Percentiles rank a stretch among this genome's conserved stretches.
Evolutionary conservation across 2,329 filamentous ascomycete species (phyloP).

Genomic region (Lachnellula subtilissima): DNA sequence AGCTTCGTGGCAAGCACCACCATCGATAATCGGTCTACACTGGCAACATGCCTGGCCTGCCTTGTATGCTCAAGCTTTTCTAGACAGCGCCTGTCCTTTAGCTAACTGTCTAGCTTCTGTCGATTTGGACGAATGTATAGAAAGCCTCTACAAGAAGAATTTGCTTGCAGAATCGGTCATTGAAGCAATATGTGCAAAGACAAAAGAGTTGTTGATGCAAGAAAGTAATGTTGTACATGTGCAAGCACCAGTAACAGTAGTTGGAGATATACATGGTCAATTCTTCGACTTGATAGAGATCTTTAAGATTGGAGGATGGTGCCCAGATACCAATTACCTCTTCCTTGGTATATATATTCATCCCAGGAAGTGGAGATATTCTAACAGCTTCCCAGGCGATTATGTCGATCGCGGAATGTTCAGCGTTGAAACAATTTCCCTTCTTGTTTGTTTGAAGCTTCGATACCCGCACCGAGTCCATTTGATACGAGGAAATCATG

Average conservation of each 20-base stretch:
- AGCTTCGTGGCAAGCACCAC: conserved; percentile 21
- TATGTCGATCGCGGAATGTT: conserved; percentile 98
- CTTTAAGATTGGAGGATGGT: conserved; percentile 95
- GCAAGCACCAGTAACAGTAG: conserved; percentile 88
- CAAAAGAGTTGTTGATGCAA: conserved; percentile 97
- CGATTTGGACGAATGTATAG: conserved; percentile 97
- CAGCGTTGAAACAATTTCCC: conserved; percentile 96
- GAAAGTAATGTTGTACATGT: conserved; percentile 99
- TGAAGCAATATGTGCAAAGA: conserved; percentile 98
- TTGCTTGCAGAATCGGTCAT: conserved; percentile 95
- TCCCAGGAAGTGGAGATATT: not conserved
- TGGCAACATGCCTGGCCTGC: conserved; percentile 51
- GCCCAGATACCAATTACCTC: conserved; percentile 96
- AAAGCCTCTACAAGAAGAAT: conserved; percentile 93
- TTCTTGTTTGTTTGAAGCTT: conserved; percentile 94
- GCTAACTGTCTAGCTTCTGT: conserved; percentile 65
- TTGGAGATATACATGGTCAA: conserved; percentile 97
- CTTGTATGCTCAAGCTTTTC: conserved; percentile 39
- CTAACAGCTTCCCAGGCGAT: conserved; percentile 53
- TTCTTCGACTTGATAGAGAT: conserved; percentile 99
- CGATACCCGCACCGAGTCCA: conserved; percentile 95
- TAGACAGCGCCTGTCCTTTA: not conserved
- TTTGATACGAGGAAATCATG: conserved; percentile 95
- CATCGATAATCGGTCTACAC: conserved; percentile 11
- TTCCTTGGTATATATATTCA: conserved; percentile 66